Evolutionary conservation across 2,329 filamentous ascomycete genomes (phyloP).

Genomic region (Claviceps quebecensis): DNA sequence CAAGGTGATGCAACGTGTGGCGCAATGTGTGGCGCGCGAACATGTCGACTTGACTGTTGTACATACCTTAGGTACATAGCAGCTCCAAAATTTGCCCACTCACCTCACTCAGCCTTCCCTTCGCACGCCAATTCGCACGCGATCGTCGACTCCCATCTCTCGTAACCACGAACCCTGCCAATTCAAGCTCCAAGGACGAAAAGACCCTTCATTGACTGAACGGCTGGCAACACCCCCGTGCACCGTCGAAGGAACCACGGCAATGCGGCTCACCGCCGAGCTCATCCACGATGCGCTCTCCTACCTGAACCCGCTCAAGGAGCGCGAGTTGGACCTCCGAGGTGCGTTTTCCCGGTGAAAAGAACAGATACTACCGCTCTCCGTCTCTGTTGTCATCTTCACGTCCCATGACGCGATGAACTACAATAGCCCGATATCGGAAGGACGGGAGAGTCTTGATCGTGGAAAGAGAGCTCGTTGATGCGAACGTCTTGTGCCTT

Average conservation of each 20-base stretch:
- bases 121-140: too few relatives aligned
- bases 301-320: conserved; percentile 96
- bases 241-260: conserved; percentile 7
- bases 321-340: conserved; percentile 98
- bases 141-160: too few relatives aligned
- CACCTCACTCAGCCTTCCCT: too few relatives aligned
- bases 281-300: conserved; percentile 89
- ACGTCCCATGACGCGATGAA: background rate
- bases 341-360: conserved; percentile 61
- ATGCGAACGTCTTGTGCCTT: conserved; percentile 45
- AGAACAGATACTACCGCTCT: conserved; percentile 84
- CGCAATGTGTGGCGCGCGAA: too few relatives aligned
- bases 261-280: conserved; percentile 90
- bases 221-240: too few relatives aligned
- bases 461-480: conserved; percentile 52
- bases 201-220: too few relatives aligned
- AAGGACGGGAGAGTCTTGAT: conserved; percentile 29
- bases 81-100: too few relatives aligned
- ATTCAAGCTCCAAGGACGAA: too few relatives aligned
- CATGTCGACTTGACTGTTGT: too few relatives aligned
- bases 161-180: too few relatives aligned
- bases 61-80: too few relatives aligned
- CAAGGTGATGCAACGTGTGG: too few relatives aligned
- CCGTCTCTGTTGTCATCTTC: conserved; percentile 5
- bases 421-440: background rate